These are phyloP conservation scores for Neurospora sp. DNA, from an alignment of 495 filamentous ascomycete species.

Conservation along the genomic window DNA sequence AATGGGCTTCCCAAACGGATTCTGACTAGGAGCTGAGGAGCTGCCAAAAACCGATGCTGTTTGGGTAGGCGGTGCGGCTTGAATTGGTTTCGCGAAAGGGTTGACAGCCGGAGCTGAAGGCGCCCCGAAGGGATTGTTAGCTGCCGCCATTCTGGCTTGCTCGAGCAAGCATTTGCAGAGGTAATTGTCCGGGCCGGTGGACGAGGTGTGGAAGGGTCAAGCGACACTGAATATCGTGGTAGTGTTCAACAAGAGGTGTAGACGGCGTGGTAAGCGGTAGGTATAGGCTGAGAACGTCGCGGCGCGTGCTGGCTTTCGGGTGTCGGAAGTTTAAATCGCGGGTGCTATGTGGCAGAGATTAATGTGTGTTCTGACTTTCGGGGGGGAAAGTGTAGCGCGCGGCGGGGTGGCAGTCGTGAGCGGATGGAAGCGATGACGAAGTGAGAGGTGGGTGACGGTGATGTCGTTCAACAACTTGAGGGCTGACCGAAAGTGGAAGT, in stretches of 20 bases:
- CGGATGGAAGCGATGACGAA: neutral
- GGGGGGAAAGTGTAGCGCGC: neutral
- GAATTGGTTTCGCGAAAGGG: slow-evolving; percentile 5
- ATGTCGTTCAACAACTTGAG: neutral
- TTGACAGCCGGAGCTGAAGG: slow-evolving; percentile 5
- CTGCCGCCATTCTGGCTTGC: slow-evolving; percentile 14
- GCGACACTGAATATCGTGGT: neutral
- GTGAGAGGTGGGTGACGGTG: neutral
- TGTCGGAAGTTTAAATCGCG: neutral
- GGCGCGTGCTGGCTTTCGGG: neutral
- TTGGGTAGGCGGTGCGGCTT: neutral
- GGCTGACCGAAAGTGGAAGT: neutral
- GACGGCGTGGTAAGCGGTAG: neutral
- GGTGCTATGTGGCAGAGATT: neutral
- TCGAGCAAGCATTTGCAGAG: slow-evolving; percentile 12
- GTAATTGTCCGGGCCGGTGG: neutral
- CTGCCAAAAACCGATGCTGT: slow-evolving; percentile 3
- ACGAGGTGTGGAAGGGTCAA: neutral
- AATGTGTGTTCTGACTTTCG: neutral
- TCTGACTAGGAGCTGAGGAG: neutral
- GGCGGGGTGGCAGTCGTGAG: neutral
- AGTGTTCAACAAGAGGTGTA: neutral
- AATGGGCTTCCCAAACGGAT: neutral
- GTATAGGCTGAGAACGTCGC: neutral
- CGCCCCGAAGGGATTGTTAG: slow-evolving; percentile 20